Base-by-base conservation (phyloP, 2,329 filamentous ascomycete genomes). In the Neofusicoccum ribis region DNA sequence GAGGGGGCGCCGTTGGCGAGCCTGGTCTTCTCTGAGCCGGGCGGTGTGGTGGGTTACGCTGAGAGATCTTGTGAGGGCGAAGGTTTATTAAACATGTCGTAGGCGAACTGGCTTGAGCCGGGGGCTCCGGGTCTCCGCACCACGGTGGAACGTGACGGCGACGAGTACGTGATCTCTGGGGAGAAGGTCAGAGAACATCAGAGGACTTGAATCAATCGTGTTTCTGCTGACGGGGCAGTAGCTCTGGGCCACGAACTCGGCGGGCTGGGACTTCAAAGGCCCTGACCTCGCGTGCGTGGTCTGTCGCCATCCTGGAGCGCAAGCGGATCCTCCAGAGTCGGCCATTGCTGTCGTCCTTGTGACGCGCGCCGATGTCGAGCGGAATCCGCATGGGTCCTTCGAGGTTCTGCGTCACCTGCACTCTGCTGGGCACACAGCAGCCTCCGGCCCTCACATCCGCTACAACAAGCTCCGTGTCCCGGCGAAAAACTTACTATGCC, bases 241-340 rank as follows among this genome's bases (percentile, higher is more conserved):
- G 80, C 74, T 85, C 44, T 86, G 84, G 84, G 82, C 84, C 11
- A 85, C 83, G 1, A 86, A 85, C 69, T 79, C 77, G 60, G 80
- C 77, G 0, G 84, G 84, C 14, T 86, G 83, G 84, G 84, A 86
- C 65, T 77, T 78, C 46, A 74, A 76, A 61, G 84, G 84, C 9
- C 82, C 83, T 1, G 82, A 85, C 47, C 73, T 87, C 1, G 77
- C 80, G 63, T 86, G 83, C 67, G 77, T 86, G 6, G 80, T 85
- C 3, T 85, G 83, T 70, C 81, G 83, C 12, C 74, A 81, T 47
- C 39, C 6, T 31, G 27, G 5, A 7, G 5, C 37, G 1, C 56
- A 63, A n/a, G 68, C 70, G 52, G 65, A 70, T 36, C 23, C 9
- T 1, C 77, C 77, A 20, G 67, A 69, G 50, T 73, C 75, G 17